Conservation (phyloP, 2,329 filamentous ascomycete genomes). For the Neonectria ditissima region DNA sequence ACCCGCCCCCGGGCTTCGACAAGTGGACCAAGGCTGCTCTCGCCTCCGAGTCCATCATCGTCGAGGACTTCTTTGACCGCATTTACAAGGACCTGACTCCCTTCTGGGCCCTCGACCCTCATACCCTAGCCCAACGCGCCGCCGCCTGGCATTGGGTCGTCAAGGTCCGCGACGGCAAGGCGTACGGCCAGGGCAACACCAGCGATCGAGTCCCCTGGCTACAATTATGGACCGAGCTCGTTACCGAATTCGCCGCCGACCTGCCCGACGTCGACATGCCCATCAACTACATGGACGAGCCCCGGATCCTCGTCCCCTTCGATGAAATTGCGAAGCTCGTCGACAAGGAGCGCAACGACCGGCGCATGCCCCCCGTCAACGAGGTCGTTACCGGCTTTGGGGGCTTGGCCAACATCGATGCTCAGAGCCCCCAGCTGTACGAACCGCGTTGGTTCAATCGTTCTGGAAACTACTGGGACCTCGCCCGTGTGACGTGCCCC, state of each 20-base stretch:
- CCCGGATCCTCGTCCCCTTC: constrained; percentile 70
- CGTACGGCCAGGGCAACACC: constrained; percentile 54
- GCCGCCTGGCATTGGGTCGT: constrained; percentile 60
- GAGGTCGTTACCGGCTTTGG: constrained; percentile 59
- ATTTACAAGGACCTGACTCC: constrained; percentile 72
- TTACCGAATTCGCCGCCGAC: constrained; percentile 63
- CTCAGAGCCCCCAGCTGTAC: constrained; percentile 49
- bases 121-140: constrained; percentile 54
- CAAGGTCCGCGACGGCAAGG: constrained; percentile 59
- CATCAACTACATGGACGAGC: constrained; percentile 74
- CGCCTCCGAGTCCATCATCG: constrained; percentile 64
- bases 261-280: constrained; percentile 76
- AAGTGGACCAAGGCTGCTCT: constrained; percentile 68
- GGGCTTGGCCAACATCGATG: constrained; percentile 54
- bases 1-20: constrained; percentile 74
- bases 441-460: constrained; percentile 61
- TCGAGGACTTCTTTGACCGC: constrained; percentile 74
- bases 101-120: constrained; percentile 67
- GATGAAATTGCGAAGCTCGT: constrained; percentile 66
- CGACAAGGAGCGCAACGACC: constrained; percentile 57
- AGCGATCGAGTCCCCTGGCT: constrained; percentile 58
- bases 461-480: constrained; percentile 69
- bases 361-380: constrained; percentile 56
- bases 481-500: constrained; percentile 67
- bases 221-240: constrained; percentile 61